A percentile compares a stretch with the other conserved stretches of the same genome.
Conservation (phyloP, 2,329 filamentous ascomycete genomes). For the Trichoderma pleuroti region DNA sequence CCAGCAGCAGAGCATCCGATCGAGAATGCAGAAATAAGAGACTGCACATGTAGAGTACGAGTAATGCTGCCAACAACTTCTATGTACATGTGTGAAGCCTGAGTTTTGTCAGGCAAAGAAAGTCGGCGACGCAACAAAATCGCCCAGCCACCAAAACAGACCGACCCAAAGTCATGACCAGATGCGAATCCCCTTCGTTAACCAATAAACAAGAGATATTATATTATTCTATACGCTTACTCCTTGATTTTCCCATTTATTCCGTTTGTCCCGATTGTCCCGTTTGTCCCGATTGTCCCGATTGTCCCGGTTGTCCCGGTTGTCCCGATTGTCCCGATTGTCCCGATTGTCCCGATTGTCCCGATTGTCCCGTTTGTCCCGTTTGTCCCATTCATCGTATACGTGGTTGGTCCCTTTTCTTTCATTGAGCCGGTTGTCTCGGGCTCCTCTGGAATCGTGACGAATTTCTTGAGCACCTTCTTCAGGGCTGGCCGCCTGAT, state of each 20-base stretch:
- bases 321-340: too few species aligned
- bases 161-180: not conserved
- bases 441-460: conserved; percentile 71
- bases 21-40: not conserved
- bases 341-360: too few species aligned
- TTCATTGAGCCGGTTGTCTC: not conserved
- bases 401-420: not conserved
- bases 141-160: not conserved
- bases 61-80: not conserved
- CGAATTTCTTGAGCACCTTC: conserved; percentile 78
- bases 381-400: conserved; percentile 4
- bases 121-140: not conserved
- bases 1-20: not conserved
- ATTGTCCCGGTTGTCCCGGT: too few species aligned
- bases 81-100: not conserved
- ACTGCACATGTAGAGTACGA: not conserved
- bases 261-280: too few species aligned
- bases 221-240: conserved; percentile 9
- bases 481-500: conserved; percentile 83
- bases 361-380: not conserved
- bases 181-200: not conserved
- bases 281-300: too few species aligned
- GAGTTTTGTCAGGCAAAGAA: not conserved
- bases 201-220: not conserved
- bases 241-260: conserved; percentile 6